Evolutionary conservation across 2,329 filamentous ascomycete species (phyloP), one percentile per base, ranked within the genome.

Genomic region (Lomentospora prolificans): DNA sequence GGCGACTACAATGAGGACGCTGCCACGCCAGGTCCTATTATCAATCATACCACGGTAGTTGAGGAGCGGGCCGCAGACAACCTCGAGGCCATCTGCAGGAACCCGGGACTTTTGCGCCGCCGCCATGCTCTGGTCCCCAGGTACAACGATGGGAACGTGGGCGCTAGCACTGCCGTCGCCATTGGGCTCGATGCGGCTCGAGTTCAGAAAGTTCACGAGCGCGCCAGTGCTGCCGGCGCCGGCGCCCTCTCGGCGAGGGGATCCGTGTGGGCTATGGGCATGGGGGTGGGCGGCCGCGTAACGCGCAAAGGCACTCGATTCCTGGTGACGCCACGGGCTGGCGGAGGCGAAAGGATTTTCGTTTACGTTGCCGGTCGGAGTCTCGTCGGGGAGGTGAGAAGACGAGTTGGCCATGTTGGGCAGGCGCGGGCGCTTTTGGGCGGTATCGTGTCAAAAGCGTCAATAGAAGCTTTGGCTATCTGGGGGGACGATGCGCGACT

Each of bases 1-100:
- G 53, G 79, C 84, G 14, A 86, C 87, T 54, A 96, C 90, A 52
- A 96, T 74, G 63, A 96, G 73, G 6, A 95, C 87, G 67, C 90
- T 95, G 57, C 92, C 91, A 63, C 88, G 76, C 91, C 92, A 97
- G 41, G 71, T 72, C 39, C 74, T 74, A 27, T 77, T 78, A 63
- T 85, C 81, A 61, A 86, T 82, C 81, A 87, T 90, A 64, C 81
- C 80, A 60, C 85, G 78, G 68, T 90, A 92, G 70, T 92, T 92
- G 59, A 92, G 71, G 60, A 92, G 72, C 19, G 88, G 88, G 0
- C 88, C 88, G 62, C 81, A 85, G 12, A 86, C 74, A 27, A 90
- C 77, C 58, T 87, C 81, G 64, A 73, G 77, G 50, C 76, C 77
- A 51, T 80, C 77, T 4, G 66, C 61, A 6, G 63, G 61, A 17